Conservation (phyloP, 176 grass and related monocot genomes). For the Saccharum officinarum region DNA sequence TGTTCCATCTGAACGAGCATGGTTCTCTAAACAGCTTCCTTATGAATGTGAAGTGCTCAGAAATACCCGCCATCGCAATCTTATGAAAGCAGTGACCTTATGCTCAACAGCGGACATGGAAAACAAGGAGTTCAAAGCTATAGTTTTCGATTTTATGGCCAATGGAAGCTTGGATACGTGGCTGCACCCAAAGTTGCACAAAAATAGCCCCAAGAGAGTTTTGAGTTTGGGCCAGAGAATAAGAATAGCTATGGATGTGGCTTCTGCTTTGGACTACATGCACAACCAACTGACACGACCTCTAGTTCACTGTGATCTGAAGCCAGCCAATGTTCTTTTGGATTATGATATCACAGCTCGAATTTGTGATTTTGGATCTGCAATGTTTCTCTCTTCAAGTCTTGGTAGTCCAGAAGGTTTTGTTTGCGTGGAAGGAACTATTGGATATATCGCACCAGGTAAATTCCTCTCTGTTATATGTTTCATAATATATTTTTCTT, state of each 20-base stretch:
- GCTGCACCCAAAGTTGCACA: slow-evolving; percentile 29
- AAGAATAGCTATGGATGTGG: slow-evolving; percentile 19
- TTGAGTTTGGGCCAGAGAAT: slow-evolving; percentile 36
- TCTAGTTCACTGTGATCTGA: slow-evolving; percentile 39
- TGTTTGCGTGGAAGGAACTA: slow-evolving; percentile 7
- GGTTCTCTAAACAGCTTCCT: slow-evolving; percentile 2
- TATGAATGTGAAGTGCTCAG: slow-evolving; percentile 29
- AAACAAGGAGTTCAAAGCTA: slow-evolving; percentile 38
- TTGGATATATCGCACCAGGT: slow-evolving; percentile 50
- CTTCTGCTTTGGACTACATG: slow-evolving; percentile 38
- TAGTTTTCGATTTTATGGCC: slow-evolving; percentile 47
- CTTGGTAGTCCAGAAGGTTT: background rate
- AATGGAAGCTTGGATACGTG: slow-evolving; percentile 48
- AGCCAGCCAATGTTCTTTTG: slow-evolving; percentile 40
- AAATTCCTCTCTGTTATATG: background rate
- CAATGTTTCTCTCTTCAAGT: slow-evolving; percentile 30
- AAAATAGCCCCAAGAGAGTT: slow-evolving; percentile 1
- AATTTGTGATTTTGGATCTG: slow-evolving; percentile 40
- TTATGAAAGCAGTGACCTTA: slow-evolving; percentile 31
- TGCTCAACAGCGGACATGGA: slow-evolving; percentile 36
- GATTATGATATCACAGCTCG: slow-evolving; percentile 44
- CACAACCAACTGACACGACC: slow-evolving; percentile 45
- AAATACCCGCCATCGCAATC: slow-evolving; percentile 37
- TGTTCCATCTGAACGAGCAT: too few relatives aligned
- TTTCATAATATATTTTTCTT: background rate